Evolutionary conservation across 2,329 filamentous ascomycete genomes (phyloP).

Genomic region (Epichloe amarillans): DNA sequence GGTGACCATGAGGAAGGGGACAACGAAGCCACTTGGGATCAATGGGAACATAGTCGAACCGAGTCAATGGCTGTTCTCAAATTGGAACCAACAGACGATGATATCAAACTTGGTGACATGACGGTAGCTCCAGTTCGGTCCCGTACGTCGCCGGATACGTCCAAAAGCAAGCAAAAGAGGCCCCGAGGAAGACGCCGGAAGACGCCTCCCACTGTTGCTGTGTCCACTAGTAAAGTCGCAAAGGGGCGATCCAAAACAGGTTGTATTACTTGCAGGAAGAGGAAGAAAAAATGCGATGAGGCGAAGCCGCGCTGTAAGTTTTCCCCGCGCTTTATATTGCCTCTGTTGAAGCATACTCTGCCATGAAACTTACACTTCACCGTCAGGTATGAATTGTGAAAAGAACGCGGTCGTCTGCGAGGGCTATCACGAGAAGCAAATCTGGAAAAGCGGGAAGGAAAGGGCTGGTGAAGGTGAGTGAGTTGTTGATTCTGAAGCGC

Average conservation of each 20-base stretch:
- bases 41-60: slow-evolving; percentile 35
- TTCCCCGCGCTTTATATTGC: not conserved
- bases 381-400: slow-evolving; percentile 67
- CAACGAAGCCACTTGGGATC: slow-evolving; percentile 33
- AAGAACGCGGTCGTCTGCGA: slow-evolving; percentile 90
- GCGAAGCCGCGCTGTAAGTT: slow-evolving; percentile 48
- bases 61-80: slow-evolving; percentile 38
- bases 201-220: slow-evolving; percentile 50
- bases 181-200: slow-evolving; percentile 74
- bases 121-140: slow-evolving; percentile 24
- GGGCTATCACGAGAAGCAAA: slow-evolving; percentile 73
- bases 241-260: slow-evolving; percentile 64
- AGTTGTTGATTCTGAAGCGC: slow-evolving; percentile 5
- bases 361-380: not conserved
- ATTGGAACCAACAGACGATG: slow-evolving; percentile 43
- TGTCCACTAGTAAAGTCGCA: slow-evolving; percentile 52
- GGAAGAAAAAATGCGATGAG: slow-evolving; percentile 64
- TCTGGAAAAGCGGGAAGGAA: slow-evolving; percentile 79
- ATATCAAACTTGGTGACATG: slow-evolving; percentile 39
- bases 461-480: slow-evolving; percentile 53
- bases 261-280: slow-evolving; percentile 52
- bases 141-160: slow-evolving; percentile 10
- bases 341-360: not conserved
- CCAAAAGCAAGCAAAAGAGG: slow-evolving; percentile 39
- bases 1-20: slow-evolving; percentile 25